Evolutionary conservation across 176 grass and related monocot genomes (phyloP), one percentile per base, ranked within the genome.

Genomic region (Bromus sterilis): DNA sequence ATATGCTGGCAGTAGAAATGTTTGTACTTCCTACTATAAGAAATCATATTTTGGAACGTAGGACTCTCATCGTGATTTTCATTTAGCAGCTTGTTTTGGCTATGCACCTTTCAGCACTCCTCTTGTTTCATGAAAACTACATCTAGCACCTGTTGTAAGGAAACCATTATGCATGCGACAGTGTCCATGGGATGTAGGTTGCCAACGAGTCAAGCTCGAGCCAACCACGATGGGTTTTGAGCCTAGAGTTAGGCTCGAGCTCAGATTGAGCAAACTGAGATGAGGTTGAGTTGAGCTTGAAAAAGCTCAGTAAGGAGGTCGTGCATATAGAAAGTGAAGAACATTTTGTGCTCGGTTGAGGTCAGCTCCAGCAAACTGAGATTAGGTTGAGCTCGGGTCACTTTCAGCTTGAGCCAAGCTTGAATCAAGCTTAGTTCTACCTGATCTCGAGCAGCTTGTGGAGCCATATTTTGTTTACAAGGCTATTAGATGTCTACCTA

Each of bases 101-200:
- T 28, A 48, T 59, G 39, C 26, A 77, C 6, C 9, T 13, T 42
- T 64, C 4, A 40, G 51, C 33, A 28, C 7, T 42, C 63, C 10
- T 69, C 13, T 41, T 44, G 49, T 80, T 69, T 81, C 33, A 55
- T 76, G 74, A 25, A 33, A 63, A 40, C 14, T 85, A 53, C 43
- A 71, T 71, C 43, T 44, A 71, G 44, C 25, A 71, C 68, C 66
- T 25, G 24, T 31, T 89, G 6, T 73, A 42, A 64, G 77, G 33
- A 77, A 71, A 14, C 21, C 23, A 80, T 85, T 70, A 55, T 76
- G 62, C 81, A 42, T 81, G 42, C 7, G 12, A 69, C 28, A 74
- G 21, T 43, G n/a, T n/a, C 29, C 21, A 51, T 18, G 53, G 18
- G 67, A 67, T 39, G n/a, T 24, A 42, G 25, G 66, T 24, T 70